phyloP scores from a whole-genome alignment of 371 early-diverging fungal species.

The Nematocida parisii region DNA sequence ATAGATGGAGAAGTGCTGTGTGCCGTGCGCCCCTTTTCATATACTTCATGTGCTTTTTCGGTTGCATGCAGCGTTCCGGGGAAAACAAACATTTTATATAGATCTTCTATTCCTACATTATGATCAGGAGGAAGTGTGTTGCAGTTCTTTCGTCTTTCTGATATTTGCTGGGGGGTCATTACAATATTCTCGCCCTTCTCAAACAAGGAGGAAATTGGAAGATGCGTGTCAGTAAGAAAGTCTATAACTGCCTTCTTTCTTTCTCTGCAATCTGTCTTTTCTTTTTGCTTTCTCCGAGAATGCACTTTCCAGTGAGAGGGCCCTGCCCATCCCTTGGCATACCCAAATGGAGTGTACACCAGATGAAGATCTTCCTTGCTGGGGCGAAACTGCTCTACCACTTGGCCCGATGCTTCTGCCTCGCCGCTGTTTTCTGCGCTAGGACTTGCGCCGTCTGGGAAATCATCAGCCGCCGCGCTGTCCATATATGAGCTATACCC shows the following conservation, averaged over 20 bases:
- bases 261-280: slow-evolving; percentile 23
- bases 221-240: slow-evolving; percentile 49
- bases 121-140: slow-evolving; percentile 65
- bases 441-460: neutral
- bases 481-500: neutral
- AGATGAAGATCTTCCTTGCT: slow-evolving; percentile 31
- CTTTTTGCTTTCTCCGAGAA: slow-evolving; percentile 26
- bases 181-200: slow-evolving; percentile 60
- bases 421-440: neutral
- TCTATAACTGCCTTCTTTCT: slow-evolving; percentile 63
- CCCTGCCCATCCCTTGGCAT: slow-evolving; percentile 69
- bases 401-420: neutral
- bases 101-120: slow-evolving; percentile 57
- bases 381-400: neutral
- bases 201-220: slow-evolving; percentile 28
- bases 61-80: slow-evolving; percentile 52
- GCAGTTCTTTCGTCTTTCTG: slow-evolving; percentile 63
- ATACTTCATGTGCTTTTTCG: neutral
- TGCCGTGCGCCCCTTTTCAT: neutral
- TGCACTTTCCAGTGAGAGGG: slow-evolving; percentile 67
- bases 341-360: slow-evolving; percentile 58
- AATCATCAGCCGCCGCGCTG: neutral
- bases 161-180: slow-evolving; percentile 53
- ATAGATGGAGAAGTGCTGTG: neutral
- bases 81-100: slow-evolving; percentile 61